Base-by-base conservation (phyloP, 192 early-diverging fungal genomes). In the Entomortierella beljakovae region DNA sequence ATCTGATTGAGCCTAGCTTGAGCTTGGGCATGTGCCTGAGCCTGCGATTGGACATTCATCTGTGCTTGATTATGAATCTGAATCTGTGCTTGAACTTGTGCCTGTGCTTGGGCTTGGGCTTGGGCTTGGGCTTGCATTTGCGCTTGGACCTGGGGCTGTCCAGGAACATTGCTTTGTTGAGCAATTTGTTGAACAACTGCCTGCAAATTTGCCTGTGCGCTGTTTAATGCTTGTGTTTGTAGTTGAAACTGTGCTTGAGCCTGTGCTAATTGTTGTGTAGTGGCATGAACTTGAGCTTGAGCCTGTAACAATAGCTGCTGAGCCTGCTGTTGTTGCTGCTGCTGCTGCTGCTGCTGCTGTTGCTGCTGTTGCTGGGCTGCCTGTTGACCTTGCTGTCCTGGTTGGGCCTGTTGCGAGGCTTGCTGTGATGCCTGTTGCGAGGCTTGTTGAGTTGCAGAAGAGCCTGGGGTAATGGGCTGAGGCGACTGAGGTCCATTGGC, bases 71-170 rank as follows among this genome's bases (percentile, higher is more conserved):
- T 80, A 60, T 86, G 85, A 28, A 70, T 40, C 51, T 83, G 69
- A 3, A 75, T 82, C 25, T 84, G 83, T 0, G 79, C 72, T 61
- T 84, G 81, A 1, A 81, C 86, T 48, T 87, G 85, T 6, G 71
- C 58, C 61, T 86, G 83, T 2, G 83, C 87, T 55, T 86, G 85
- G 1, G 73, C 71, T 4, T 64, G 67, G 1, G 59, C 48, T 32
- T 81, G 80, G 1, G 54, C 56, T 22, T 71, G 60, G n/a, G 55
- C 62, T 6, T 55, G 66, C 1, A 65, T 48, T 52, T 61, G 81
- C 6, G 46, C 33, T 37, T 37, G 54, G 34, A 34, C 23, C 33
- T 26, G 9, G 22, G 80, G 80, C 54, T n/a, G n/a, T n/a, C n/a
- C n/a, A n/a, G n/a, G n/a, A n/a, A n/a, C n/a, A n/a, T n/a, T n/a